Percentiles rank a stretch among this genome's conserved stretches.
Conservation (phyloP, 257 asterid genomes). For the Jacaranda copaia region DNA sequence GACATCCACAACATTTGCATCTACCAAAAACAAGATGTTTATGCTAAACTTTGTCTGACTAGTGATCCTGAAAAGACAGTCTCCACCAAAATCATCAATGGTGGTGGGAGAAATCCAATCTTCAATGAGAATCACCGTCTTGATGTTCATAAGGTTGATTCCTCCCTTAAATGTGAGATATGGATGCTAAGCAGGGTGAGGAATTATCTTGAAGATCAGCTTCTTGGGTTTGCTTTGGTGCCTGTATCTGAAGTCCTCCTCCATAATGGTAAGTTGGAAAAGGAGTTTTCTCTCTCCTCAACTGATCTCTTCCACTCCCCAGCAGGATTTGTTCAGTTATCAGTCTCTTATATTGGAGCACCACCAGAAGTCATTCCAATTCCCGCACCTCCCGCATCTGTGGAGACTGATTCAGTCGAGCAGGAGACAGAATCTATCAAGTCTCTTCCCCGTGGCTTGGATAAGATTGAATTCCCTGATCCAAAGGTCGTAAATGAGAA, state of each 20-base stretch:
- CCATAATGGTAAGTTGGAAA: conserved; percentile 72
- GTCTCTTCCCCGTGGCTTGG: conserved; percentile 56
- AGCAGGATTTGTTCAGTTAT: conserved; percentile 88
- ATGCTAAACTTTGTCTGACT: conserved; percentile 86
- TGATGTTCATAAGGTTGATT: conserved; percentile 60
- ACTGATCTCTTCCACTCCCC: conserved; percentile 99
- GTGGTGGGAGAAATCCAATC: conserved; percentile 91
- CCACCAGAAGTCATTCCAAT: conserved; percentile 78
- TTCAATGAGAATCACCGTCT: conserved; percentile 77
- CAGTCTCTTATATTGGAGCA: conserved; percentile 69
- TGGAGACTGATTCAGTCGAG: conserved; percentile 39
- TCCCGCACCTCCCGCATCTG: conserved; percentile 51
- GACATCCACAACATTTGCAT: conserved; percentile 96
- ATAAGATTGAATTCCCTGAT: conserved; percentile 92
- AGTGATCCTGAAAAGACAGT: conserved; percentile 81
- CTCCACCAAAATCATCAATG: conserved; percentile 82
- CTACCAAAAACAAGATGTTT: conserved; percentile 94
- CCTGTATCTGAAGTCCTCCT: conserved; percentile 80
- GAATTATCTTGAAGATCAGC: conserved; percentile 92
- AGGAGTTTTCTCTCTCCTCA: conserved; percentile 89
- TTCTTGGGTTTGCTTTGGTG: conserved; percentile 90
- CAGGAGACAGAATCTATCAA: conserved; percentile 49
- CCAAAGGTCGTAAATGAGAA: conserved; percentile 82
- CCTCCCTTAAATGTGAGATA: conserved; percentile 90
- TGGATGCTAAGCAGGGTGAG: conserved; percentile 98